phyloP scores from a whole-genome alignment of 2,329 filamentous ascomycete genomes.

The Ascochyta viciae-villosae region DNA sequence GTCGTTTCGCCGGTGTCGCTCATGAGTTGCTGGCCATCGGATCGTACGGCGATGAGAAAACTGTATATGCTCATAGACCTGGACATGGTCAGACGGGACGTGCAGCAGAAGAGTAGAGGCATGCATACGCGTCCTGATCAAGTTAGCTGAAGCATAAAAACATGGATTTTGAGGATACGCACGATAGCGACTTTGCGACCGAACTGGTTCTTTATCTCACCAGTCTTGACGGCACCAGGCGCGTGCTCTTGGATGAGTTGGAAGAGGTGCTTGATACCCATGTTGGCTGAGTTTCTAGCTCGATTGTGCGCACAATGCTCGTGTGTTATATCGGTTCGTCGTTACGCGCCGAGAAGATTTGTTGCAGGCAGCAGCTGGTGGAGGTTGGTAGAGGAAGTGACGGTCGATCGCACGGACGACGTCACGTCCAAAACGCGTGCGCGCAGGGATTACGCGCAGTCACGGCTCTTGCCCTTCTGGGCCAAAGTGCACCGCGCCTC shows the following conservation, averaged over 20 bases:
- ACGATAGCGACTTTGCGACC: slow-evolving; percentile 98
- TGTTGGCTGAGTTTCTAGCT: slow-evolving; percentile 20
- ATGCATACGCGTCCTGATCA: slow-evolving; percentile 55
- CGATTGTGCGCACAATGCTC: neutral
- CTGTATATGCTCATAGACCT: slow-evolving; percentile 99
- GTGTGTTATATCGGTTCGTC: neutral
- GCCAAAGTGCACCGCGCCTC: neutral
- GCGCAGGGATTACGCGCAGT: slow-evolving; percentile 39
- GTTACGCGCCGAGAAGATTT: neutral
- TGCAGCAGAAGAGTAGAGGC: neutral
- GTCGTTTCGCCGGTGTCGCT: slow-evolving; percentile 96
- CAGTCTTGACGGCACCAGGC: slow-evolving; percentile 93
- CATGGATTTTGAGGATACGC: slow-evolving; percentile 46
- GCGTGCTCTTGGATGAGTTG: slow-evolving; percentile 74
- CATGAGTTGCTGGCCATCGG: slow-evolving; percentile 94
- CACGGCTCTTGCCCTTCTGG: slow-evolving; percentile 35
- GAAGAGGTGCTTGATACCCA: slow-evolving; percentile 55
- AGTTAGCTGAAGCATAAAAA: slow-evolving; percentile 27
- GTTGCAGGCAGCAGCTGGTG: slow-evolving; percentile 10
- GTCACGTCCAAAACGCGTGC: slow-evolving; percentile 43
- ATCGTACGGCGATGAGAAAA: slow-evolving; percentile 96
- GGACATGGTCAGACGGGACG: slow-evolving; percentile 22
- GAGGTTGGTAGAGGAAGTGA: slow-evolving; percentile 21
- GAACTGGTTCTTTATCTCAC: slow-evolving; percentile 99
- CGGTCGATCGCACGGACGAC: slow-evolving; percentile 23